These are phyloP conservation scores for Isatis tinctoria DNA, from an alignment of 345 rosid genomes.

Conservation along the genomic window DNA sequence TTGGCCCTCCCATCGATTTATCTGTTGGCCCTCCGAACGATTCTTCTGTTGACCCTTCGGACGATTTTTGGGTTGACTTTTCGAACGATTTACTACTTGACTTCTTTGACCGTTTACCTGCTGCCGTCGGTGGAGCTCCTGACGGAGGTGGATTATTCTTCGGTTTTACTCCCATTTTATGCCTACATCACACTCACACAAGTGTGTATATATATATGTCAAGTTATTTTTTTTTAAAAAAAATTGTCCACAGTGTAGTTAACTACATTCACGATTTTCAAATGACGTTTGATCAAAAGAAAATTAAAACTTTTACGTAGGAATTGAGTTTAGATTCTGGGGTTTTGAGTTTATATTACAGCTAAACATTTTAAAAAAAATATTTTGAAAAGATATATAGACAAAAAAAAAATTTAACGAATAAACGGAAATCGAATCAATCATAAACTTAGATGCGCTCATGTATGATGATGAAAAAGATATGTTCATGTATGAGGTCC, in stretches of 20 bases:
- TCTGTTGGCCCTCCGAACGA: not conserved
- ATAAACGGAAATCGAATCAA: not conserved
- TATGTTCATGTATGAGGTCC: not conserved
- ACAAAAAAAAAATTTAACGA: not conserved
- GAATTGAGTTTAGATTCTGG: not conserved
- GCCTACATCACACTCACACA: slow-evolving; percentile 12
- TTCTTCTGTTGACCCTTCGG: not conserved
- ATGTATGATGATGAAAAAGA: not conserved
- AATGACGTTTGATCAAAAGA: not conserved
- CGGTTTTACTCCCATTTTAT: slow-evolving; percentile 13
- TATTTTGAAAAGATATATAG: not conserved
- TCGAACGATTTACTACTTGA: not conserved
- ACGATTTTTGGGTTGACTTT: not conserved
- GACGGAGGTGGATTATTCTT: slow-evolving; percentile 20
- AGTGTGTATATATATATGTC: not conserved
- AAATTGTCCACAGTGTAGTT: not conserved
- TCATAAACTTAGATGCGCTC: not conserved
- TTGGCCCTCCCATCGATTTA: not conserved
- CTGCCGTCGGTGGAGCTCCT: slow-evolving; percentile 15
- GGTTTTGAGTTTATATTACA: not conserved
- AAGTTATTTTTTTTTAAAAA: not conserved
- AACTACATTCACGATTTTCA: not conserved
- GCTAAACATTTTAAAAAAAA: too few species aligned
- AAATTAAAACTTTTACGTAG: not conserved
- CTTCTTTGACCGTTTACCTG: not conserved